These are phyloP conservation scores for Primulina huaijiensis DNA, from an alignment of 257 asterid genomes.

Conservation along the genomic window DNA sequence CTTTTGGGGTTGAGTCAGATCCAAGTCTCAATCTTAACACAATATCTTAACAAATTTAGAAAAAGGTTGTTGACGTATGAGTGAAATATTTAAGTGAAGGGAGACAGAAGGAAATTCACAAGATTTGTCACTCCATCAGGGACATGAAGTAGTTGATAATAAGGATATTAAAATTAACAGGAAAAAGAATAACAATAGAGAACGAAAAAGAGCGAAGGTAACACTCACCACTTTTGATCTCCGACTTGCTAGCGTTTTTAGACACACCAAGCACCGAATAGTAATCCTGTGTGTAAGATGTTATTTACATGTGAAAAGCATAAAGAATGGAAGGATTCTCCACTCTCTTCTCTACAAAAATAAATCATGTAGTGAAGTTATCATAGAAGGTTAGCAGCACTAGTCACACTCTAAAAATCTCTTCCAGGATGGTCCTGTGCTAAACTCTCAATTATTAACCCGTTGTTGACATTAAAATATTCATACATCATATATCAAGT, in stretches of 20 bases:
- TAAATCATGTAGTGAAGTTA: slow-evolving; percentile 13
- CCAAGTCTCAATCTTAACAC: too few species aligned
- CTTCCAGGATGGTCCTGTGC: background rate
- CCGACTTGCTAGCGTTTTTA: slow-evolving; percentile 79
- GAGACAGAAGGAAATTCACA: background rate
- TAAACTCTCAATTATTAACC: background rate
- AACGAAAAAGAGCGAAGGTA: background rate
- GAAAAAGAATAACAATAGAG: too few species aligned
- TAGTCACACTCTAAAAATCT: background rate
- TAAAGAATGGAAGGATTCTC: slow-evolving; percentile 14
- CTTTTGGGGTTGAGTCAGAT: too few species aligned
- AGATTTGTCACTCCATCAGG: background rate
- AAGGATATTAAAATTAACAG: background rate
- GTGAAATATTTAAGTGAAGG: background rate
- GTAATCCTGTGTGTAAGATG: slow-evolving; percentile 58
- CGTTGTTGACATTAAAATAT: background rate
- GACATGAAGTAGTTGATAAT: background rate
- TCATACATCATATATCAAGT: background rate
- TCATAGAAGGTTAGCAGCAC: slow-evolving; percentile 1
- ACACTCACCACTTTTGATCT: slow-evolving; percentile 54
- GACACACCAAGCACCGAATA: slow-evolving; percentile 92
- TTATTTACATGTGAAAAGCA: slow-evolving; percentile 18
- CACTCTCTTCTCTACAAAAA: background rate
- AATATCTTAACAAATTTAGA: background rate
- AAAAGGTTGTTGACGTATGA: background rate